Conservation (phyloP, 2,329 filamentous ascomycete species). For the Paraphoma chrysanthemicola region DNA sequence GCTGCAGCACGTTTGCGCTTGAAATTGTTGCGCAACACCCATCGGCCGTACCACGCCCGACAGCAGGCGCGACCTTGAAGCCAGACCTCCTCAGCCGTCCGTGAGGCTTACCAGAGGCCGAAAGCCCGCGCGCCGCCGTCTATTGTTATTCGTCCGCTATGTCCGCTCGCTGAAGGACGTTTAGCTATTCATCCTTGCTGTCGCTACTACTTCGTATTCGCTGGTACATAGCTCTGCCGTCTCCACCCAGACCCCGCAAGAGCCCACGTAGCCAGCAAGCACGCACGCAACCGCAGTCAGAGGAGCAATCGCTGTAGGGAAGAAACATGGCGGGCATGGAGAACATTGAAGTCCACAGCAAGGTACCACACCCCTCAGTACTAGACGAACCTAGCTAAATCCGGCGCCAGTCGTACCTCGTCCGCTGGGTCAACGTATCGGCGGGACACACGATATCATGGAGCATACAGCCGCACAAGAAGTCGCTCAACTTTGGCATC, state of each 20-base stretch:
- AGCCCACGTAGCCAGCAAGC: background rate
- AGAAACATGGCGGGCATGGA: constrained; percentile 86
- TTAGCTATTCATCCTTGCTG: constrained; percentile 2
- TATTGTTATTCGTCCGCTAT: constrained; percentile 14
- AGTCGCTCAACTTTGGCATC: constrained; percentile 97
- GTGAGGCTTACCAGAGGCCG: constrained; percentile 11
- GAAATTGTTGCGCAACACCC: background rate
- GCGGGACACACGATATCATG: constrained; percentile 93
- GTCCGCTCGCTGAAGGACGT: constrained; percentile 19
- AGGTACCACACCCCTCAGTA: constrained; percentile 64
- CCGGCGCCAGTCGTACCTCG: constrained; percentile 84
- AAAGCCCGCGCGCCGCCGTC: constrained; percentile 1
- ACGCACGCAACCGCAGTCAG: background rate
- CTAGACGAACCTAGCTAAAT: constrained; percentile 20
- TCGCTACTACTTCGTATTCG: constrained; percentile 2
- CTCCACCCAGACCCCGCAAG: constrained; percentile 9
- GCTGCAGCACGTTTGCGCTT: background rate
- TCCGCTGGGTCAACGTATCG: constrained; percentile 94
- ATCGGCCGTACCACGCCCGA: background rate
- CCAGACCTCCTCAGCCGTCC: constrained; percentile 4
- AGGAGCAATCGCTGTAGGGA: background rate
- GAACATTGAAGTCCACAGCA: constrained; percentile 96
- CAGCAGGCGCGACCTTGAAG: background rate
- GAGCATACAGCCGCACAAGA: constrained; percentile 97
- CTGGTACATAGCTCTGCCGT: background rate